Conservation (phyloP, 2,329 filamentous ascomycete species). For the Calycina marina region DNA sequence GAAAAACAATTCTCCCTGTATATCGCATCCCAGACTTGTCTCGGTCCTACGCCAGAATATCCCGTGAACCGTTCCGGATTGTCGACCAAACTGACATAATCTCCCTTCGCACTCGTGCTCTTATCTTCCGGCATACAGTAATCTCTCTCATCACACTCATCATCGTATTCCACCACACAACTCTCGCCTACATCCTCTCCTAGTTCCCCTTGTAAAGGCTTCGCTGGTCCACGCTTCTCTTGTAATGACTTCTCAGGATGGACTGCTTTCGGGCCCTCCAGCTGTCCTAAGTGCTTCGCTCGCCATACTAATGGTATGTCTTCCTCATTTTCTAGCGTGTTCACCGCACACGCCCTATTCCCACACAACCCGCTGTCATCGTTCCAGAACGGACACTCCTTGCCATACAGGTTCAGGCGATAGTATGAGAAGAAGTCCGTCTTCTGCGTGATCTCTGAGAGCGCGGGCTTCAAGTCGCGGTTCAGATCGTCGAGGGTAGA, state of each 20-base stretch:
- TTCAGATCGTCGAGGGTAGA: conserved; percentile 80
- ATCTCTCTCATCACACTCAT: conserved; percentile 91
- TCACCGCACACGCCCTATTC: conserved; percentile 91
- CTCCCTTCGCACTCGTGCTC: conserved; percentile 69
- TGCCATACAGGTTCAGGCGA: conserved; percentile 86
- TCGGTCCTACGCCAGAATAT: conserved; percentile 70
- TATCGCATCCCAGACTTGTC: conserved; percentile 91
- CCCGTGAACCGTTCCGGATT: conserved; percentile 96
- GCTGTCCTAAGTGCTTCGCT: conserved; percentile 77
- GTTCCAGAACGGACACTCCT: conserved; percentile 90
- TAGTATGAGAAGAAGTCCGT: conserved; percentile 99
- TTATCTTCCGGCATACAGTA: conserved; percentile 96
- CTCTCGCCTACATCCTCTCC: conserved; percentile 85
- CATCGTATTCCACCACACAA: conserved; percentile 93
- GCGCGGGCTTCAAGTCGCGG: conserved; percentile 54
- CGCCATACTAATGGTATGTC: conserved; percentile 89
- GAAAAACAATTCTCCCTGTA: conserved; percentile 96
- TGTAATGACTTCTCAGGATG: conserved; percentile 70
- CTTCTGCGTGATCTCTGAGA: conserved; percentile 68
- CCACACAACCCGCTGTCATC: conserved; percentile 90
- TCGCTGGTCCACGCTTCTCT: conserved; percentile 48
- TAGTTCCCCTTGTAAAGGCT: conserved; percentile 67
- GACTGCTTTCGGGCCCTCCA: conserved; percentile 79
- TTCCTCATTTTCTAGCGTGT: conserved; percentile 87
- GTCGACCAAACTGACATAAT: conserved; percentile 87